Evolutionary conservation across 202 grass and related monocot species (phyloP), one percentile per base, ranked within the genome.

Genomic region (Elaeis oleifera): DNA sequence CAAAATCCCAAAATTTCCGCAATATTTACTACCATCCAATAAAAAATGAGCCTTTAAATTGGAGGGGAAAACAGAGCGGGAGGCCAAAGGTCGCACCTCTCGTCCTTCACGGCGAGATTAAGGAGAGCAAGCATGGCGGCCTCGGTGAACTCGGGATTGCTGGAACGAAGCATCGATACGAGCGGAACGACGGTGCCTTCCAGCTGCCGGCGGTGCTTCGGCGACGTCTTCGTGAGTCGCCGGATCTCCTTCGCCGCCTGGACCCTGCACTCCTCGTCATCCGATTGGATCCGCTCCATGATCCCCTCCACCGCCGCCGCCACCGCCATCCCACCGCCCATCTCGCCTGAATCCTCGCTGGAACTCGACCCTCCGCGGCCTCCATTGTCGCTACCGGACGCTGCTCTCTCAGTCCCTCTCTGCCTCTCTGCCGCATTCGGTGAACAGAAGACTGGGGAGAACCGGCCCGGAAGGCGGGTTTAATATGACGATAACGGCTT

Each of bases 201-300:
- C 16, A 77, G 54, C 26, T 53, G 18, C 19, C 74, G 65, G 53
- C 74, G 64, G 48, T 77, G 67, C 50, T 32, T n/a, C 9, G 74
- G 70, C 57, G 26, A 55, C 1, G 65, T 77, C 74, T 77, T 77
- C 18, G 74, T 56, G 3, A 77, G 55, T 50, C 51, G 17, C 16
- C 74, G 74, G 29, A 77, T 77, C 65, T 77, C 65, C 65, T 49
- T 77, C 50, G 74, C 74, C 23, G 74, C 74, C 74, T 50, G 54
- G 56, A 77, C 56, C 58, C 74, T 77, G 16, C 19, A 25, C 65
- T 70, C 50, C 26, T 32, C 44, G 5, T 62, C 74, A 18, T 70
- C 65, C 56, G 58, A 77, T 50, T 50, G 55, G 50, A 77, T 59
- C 51, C 65, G 56, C 1, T 63, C 11, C 65, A 77, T 59, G 39